phyloP scores from a whole-genome alignment of 805 yeast species.

The Teunomyces cretensis region DNA sequence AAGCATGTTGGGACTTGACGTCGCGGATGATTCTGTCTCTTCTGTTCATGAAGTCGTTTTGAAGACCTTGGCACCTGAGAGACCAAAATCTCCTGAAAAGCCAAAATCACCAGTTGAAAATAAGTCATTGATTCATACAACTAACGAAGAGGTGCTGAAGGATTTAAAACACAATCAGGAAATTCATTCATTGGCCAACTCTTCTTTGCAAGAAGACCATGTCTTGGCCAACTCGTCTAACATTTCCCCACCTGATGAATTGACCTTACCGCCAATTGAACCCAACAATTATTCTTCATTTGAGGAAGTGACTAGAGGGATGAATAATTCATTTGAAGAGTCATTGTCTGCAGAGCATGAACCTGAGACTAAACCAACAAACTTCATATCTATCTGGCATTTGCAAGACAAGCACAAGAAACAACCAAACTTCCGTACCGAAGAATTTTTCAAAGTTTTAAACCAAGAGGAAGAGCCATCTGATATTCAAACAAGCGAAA shows the following conservation, averaged over 20 bases:
- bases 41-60: constrained; percentile 16
- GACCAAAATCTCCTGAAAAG: constrained; percentile 3
- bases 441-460: constrained; percentile 10
- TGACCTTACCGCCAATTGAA: constrained; percentile 40
- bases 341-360: constrained; percentile 44
- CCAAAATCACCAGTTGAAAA: neutral
- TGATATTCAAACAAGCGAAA: constrained; percentile 1
- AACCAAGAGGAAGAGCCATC: constrained; percentile 8
- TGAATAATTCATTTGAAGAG: constrained; percentile 34
- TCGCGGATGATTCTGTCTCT: neutral
- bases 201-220: constrained; percentile 22
- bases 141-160: neutral
- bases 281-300: constrained; percentile 40
- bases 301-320: constrained; percentile 35
- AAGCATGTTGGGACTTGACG: constrained; percentile 4
- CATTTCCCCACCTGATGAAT: constrained; percentile 29
- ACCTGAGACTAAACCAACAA: constrained; percentile 23
- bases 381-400: constrained; percentile 44
- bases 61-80: constrained; percentile 18
- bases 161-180: neutral
- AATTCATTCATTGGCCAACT: constrained; percentile 37
- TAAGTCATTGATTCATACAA: neutral
- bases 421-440: constrained; percentile 2
- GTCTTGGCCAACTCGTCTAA: constrained; percentile 46
- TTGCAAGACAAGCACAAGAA: constrained; percentile 29